phyloP scores from a whole-genome alignment of 208 protist species.

The Trypanosoma scelopori region DNA sequence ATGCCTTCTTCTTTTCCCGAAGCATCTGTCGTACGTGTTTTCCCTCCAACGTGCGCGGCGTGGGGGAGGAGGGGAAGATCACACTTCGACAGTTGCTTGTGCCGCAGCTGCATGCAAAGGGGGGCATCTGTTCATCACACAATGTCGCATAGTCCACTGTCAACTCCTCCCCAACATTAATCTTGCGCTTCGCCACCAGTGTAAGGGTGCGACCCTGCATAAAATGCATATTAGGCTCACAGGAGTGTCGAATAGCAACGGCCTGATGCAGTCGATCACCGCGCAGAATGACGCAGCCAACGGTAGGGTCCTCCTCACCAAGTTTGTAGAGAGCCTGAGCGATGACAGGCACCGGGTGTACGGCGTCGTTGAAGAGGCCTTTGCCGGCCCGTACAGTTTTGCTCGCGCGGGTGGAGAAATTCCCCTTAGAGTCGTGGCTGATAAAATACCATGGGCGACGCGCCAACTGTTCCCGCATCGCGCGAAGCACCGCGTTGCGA shows the following conservation, averaged over 20 bases:
- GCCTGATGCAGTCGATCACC: conserved; percentile 71
- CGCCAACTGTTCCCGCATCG: conserved; percentile 62
- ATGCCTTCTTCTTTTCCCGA: conserved; percentile 73
- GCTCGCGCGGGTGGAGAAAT: conserved; percentile 73
- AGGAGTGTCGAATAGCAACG: conserved; percentile 87
- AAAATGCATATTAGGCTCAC: conserved; percentile 88
- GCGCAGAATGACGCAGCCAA: conserved; percentile 74
- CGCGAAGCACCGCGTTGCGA: conserved; percentile 53
- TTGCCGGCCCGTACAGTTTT: conserved; percentile 70
- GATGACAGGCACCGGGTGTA: conserved; percentile 72
- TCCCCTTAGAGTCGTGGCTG: conserved; percentile 78
- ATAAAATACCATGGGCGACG: conserved; percentile 84
- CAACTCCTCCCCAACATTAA: conserved; percentile 84
- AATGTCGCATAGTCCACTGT: conserved; percentile 87
- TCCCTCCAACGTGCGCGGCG: conserved; percentile 62
- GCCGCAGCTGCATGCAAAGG: conserved; percentile 82
- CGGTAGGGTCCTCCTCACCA: conserved; percentile 64
- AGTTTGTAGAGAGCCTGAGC: conserved; percentile 78
- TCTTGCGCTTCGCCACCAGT: conserved; percentile 72
- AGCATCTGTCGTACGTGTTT: conserved; percentile 56
- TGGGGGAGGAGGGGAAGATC: conserved; percentile 72
- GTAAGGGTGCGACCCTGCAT: conserved; percentile 78
- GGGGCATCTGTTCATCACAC: conserved; percentile 77
- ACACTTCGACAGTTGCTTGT: conserved; percentile 81
- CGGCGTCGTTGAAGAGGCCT: conserved; percentile 69